phyloP scores from a whole-genome alignment of 805 yeast species.

The Ogataea dorogensis region DNA sequence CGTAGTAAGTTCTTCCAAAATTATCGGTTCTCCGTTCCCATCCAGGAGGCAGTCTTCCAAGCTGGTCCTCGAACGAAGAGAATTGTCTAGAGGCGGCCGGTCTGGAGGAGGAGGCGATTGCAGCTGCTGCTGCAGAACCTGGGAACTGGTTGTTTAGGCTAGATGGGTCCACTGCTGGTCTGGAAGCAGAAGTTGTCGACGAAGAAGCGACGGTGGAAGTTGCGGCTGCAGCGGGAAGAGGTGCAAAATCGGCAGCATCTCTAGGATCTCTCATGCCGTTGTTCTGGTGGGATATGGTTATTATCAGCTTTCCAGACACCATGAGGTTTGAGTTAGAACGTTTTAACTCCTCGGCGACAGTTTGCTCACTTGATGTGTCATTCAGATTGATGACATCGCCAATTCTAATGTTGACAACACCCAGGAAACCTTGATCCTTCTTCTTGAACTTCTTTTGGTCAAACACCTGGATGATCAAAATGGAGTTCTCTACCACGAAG shows the following conservation, averaged over 20 bases:
- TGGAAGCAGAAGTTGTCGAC: constrained; percentile 13
- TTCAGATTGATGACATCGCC: constrained; percentile 81
- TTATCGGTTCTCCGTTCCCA: constrained; percentile 99
- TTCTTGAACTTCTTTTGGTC: constrained; percentile 97
- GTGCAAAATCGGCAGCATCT: constrained; percentile 31
- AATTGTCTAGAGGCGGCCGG: constrained; percentile 52
- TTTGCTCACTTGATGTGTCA: constrained; percentile 59
- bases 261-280: constrained; percentile 25
- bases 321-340: constrained; percentile 88
- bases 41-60: constrained; percentile 95
- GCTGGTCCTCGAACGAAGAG: constrained; percentile 95
- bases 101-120: constrained; percentile 27
- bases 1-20: constrained; percentile 95
- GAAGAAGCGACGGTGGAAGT: constrained; percentile 10
- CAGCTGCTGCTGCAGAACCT: constrained; percentile 29
- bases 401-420: constrained; percentile 88
- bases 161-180: constrained; percentile 14
- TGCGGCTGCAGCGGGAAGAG: constrained; percentile 5
- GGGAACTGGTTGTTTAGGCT: constrained; percentile 25
- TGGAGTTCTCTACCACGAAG: constrained; percentile 72
- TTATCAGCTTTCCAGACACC: constrained; percentile 89
- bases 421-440: constrained; percentile 97
- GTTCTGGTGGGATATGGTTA: constrained; percentile 59
- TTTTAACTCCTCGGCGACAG: constrained; percentile 88
- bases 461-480: constrained; percentile 88